Base-by-base conservation (phyloP, 495 filamentous ascomycete genomes). In the Hypoxylon fuscum region DNA sequence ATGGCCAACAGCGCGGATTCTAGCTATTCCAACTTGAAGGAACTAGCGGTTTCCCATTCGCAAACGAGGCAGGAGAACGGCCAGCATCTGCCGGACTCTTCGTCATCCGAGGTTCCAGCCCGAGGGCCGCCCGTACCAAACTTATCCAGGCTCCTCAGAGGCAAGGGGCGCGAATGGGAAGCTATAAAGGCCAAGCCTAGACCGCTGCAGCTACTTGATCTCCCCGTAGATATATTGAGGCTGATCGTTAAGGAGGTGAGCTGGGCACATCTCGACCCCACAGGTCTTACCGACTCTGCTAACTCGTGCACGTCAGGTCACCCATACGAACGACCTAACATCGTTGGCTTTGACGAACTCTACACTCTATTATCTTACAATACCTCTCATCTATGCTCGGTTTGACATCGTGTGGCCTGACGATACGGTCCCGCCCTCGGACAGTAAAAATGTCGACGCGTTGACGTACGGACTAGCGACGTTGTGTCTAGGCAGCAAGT, bases 351-450 rank as follows among this genome's bases (percentile, higher is more conserved):
- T 92, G 43, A 91, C 91, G 27, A 91, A 92, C 75, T 93, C 91
- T 14, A 84, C 88, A n/a, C 83, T 98, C 11, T 90, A 96, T 76
- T 76, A 79, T 35, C 80, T 98, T 38, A 86, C 90, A 0, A 88
- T 93, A 12, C 92, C 92, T 8, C 85, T 89, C 50, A 96, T 98
- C 68, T 98, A 98, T 72, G 90, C 90, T 1, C 86, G 91, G 21
- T 97, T 98, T 71, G 91, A 96, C 70, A 96, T 97, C 59, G 88
- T 95, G 34, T 98, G 93, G 93, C 94, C 93, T 0, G 91, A 96
- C 62, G 84, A 82, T 5, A 77, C 83, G 40, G 76, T 82, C 17
- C 75, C 84, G 2, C 78, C 84, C 3, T 87, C 90, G 55, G 84
- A 89, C 45, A 82, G 87, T 10, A 83, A 85, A 22, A 91, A 90